Conservation (phyloP, 2,329 filamentous ascomycete species). For the Pseudocercospora macadamiae region DNA sequence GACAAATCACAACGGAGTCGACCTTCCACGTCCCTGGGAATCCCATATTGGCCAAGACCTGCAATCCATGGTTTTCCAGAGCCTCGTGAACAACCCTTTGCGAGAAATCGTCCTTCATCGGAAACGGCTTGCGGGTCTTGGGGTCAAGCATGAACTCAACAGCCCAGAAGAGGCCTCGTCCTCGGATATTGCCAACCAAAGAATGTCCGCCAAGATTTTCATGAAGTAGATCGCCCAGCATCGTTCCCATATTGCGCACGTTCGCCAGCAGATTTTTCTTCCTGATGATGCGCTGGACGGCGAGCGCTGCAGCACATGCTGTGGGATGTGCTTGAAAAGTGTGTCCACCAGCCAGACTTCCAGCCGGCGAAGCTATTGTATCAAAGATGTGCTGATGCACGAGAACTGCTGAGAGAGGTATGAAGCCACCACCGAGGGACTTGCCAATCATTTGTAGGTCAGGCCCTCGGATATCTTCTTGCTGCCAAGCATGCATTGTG, state of each 20-base stretch:
- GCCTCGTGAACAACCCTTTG: slow-evolving; percentile 7
- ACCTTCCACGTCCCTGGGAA: slow-evolving; percentile 2
- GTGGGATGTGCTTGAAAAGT: slow-evolving; percentile 55
- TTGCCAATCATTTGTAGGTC: slow-evolving; percentile 66
- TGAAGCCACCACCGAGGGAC: slow-evolving; percentile 63
- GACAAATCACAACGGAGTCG: slow-evolving; percentile 2
- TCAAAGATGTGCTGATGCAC: slow-evolving; percentile 47
- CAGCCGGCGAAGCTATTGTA: slow-evolving; percentile 59
- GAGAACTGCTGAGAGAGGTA: slow-evolving; percentile 29
- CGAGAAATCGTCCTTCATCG: neutral
- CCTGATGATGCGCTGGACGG: slow-evolving; percentile 61
- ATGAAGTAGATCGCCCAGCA: slow-evolving; percentile 53
- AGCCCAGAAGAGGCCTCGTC: slow-evolving; percentile 57
- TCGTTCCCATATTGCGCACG: slow-evolving; percentile 56
- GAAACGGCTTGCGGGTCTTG: neutral
- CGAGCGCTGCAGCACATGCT: slow-evolving; percentile 61
- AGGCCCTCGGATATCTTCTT: slow-evolving; percentile 49
- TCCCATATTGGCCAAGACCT: slow-evolving; percentile 10
- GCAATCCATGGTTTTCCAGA: neutral
- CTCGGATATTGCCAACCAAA: slow-evolving; percentile 62
- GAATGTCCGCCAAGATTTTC: slow-evolving; percentile 49
- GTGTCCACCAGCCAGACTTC: slow-evolving; percentile 59
- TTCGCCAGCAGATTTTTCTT: slow-evolving; percentile 60
- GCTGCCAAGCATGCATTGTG: slow-evolving; percentile 35
- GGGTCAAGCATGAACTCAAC: slow-evolving; percentile 40